phyloP scores from a whole-genome alignment of 108 stramenopile genomes.

The Conticribra weissflogii region DNA sequence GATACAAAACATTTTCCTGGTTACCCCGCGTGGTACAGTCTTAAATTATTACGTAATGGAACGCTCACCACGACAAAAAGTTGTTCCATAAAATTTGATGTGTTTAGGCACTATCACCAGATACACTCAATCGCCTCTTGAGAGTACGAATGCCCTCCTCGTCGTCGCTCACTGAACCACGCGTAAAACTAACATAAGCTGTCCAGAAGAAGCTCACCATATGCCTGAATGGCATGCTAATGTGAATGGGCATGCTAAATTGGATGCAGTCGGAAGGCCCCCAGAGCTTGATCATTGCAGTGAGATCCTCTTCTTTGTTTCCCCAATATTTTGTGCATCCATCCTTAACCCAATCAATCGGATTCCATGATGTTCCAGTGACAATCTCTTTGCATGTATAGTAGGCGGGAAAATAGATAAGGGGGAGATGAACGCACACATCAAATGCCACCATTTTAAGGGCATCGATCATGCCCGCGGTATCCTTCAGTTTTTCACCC shows the following conservation, averaged over 20 bases:
- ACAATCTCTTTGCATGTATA: slow-evolving; percentile 92
- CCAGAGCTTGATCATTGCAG: slow-evolving; percentile 89
- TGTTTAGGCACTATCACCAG: slow-evolving; percentile 18
- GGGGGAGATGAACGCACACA: slow-evolving; percentile 82
- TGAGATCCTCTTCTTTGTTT: slow-evolving; percentile 84
- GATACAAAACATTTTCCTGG: too few relatives aligned
- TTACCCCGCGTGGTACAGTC: too few relatives aligned
- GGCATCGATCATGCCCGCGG: slow-evolving; percentile 81
- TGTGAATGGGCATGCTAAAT: slow-evolving; percentile 86
- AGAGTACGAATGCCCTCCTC: slow-evolving; percentile 14
- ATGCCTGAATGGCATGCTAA: slow-evolving; percentile 90
- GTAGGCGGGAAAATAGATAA: slow-evolving; percentile 93
- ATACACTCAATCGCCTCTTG: slow-evolving; percentile 35
- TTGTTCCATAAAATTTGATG: too few relatives aligned
- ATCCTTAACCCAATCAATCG: slow-evolving; percentile 83
- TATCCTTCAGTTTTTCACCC: slow-evolving; percentile 79
- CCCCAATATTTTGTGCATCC: slow-evolving; percentile 75
- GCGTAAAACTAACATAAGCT: slow-evolving; percentile 88
- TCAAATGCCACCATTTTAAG: slow-evolving; percentile 93
- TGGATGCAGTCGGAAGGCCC: slow-evolving; percentile 90
- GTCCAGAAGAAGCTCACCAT: slow-evolving; percentile 93
- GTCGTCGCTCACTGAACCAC: slow-evolving; percentile 65
- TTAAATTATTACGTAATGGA: too few relatives aligned
- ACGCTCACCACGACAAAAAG: background rate
- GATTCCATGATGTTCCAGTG: slow-evolving; percentile 75